Base-by-base conservation (phyloP, 2,329 filamentous ascomycete genomes). In the Cadophora gregata region DNA sequence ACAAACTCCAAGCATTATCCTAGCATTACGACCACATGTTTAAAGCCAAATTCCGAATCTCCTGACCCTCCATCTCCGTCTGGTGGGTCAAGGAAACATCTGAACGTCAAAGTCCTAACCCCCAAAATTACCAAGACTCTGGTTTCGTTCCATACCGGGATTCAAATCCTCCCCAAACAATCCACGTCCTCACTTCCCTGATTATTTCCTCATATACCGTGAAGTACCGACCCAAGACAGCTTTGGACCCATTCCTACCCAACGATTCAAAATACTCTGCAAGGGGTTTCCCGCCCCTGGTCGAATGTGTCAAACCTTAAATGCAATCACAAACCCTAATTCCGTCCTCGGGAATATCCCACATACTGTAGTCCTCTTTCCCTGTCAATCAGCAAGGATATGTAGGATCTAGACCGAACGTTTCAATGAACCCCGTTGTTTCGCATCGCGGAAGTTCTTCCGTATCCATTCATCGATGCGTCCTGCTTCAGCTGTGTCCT, bases 231-330 rank as follows among this genome's bases (percentile, higher is more conserved):
- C 8, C 12, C 14, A 51, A 51, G 25, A 51, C 48, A 51, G 29
- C 8, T 51, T 19, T 24, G 4, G 24, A 50, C 48, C 48, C 5
- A 51, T 19, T 25, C 24, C 24, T 51, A 29, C 48, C 48, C 25
- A 51, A 27, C 12, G 12, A 51, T 14, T 19, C 29, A 19, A 29
- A 19, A 51, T 19, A 19, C 12, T 29, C 29, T 51, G 7, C 48
- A 19, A 19, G 48, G 14, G 29, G 25, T 51, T 51, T 24, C 48
- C 48, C n/a, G n/a, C 12, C 48, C 48, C 48, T 25, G 1, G 48
- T 47, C 42, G 19, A 51, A 51, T 29, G 48, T 19, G 24, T 51
- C 24, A 51, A 51, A 51, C 48, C 48, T 51, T 51, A 51, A 51
- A 51, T 51, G 5, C 24, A 12, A 29, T 12, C 48, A 51, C 6